A percentile compares a stretch with the other conserved stretches of the same genome.
These are phyloP conservation scores for Glycine tomentella DNA, from an alignment of 306 rosid genomes.

Conservation along the genomic window DNA sequence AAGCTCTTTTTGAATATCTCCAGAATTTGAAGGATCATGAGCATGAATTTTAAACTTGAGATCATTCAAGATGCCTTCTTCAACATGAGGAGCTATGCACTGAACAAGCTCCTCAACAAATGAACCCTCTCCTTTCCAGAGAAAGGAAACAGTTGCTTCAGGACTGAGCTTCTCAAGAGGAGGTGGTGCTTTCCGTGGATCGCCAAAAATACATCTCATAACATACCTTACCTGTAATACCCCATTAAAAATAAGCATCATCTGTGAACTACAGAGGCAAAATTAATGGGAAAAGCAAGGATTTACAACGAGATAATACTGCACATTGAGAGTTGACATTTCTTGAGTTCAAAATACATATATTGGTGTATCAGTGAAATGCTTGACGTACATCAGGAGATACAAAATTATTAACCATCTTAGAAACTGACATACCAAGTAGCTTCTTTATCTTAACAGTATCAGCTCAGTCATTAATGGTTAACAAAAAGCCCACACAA, in stretches of 20 bases:
- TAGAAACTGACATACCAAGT: no score
- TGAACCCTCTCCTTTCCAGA: constrained; percentile 98
- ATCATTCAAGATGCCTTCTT: constrained; percentile 69
- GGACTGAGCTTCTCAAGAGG: constrained; percentile 93
- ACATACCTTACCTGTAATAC: constrained; percentile 88
- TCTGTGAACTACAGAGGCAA: constrained; percentile 38
- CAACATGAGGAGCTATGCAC: constrained; percentile 74
- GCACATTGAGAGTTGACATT: constrained; percentile 15
- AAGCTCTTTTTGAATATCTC: constrained; percentile 76
- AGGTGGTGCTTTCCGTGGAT: constrained; percentile 93
- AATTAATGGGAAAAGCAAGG: constrained; percentile 29
- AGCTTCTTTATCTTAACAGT: no score
- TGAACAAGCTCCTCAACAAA: constrained; percentile 91
- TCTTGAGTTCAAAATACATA: constrained; percentile 4
- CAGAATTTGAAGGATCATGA: constrained; percentile 71
- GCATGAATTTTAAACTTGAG: constrained; percentile 72
- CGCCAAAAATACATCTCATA: constrained; percentile 89
- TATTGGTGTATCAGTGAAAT: no score
- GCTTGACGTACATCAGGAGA: no score
- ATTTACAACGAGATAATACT: not conserved
- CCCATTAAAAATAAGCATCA: constrained; percentile 40
- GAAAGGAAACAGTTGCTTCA: constrained; percentile 71
- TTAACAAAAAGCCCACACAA: no score
- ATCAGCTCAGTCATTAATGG: no score
- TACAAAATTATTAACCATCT: no score